Percentiles rank a stretch among this genome's conserved stretches.
Conservation (phyloP, 768 basidiomycete genomes). For the Tricholoma bakamatsutake region DNA sequence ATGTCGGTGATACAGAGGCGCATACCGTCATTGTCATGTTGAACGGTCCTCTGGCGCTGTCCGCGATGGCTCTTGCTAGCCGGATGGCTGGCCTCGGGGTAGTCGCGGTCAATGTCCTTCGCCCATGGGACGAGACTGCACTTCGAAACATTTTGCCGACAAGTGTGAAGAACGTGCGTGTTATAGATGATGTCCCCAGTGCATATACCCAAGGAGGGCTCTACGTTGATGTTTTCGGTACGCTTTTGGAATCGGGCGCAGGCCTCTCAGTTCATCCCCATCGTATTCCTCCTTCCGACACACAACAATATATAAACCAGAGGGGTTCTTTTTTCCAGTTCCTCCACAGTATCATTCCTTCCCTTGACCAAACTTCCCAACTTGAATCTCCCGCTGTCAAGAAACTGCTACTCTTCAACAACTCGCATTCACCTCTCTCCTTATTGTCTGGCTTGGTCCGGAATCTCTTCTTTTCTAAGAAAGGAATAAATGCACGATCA, state of each 20-base stretch:
- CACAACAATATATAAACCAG: slow-evolving; percentile 43
- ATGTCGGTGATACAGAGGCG: slow-evolving; percentile 60
- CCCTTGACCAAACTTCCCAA: slow-evolving; percentile 29
- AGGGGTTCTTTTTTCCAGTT: slow-evolving; percentile 41
- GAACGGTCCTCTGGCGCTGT: slow-evolving; percentile 73
- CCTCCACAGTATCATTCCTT: slow-evolving; percentile 25
- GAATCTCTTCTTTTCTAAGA: slow-evolving; percentile 49
- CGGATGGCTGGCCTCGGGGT: slow-evolving; percentile 50
- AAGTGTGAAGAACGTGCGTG: slow-evolving; percentile 54
- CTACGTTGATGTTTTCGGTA: slow-evolving; percentile 66
- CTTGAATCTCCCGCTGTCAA: slow-evolving; percentile 44
- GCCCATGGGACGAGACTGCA: slow-evolving; percentile 74
- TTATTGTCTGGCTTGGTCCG: slow-evolving; percentile 51
- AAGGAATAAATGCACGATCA: slow-evolving; percentile 51
- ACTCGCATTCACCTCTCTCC: slow-evolving; percentile 49
- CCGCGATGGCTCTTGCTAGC: slow-evolving; percentile 46
- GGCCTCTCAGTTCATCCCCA: slow-evolving; percentile 44
- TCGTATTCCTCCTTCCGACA: slow-evolving; percentile 52
- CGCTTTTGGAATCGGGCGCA: slow-evolving; percentile 38
- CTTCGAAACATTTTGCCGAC: slow-evolving; percentile 56
- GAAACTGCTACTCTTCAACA: slow-evolving; percentile 62
- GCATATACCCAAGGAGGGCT: slow-evolving; percentile 56
- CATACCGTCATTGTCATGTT: slow-evolving; percentile 61
- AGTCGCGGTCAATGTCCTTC: slow-evolving; percentile 70
- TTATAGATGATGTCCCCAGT: slow-evolving; percentile 74